phyloP scores from a whole-genome alignment of 2,329 filamentous ascomycete species.

The Fusarium nanum region DNA sequence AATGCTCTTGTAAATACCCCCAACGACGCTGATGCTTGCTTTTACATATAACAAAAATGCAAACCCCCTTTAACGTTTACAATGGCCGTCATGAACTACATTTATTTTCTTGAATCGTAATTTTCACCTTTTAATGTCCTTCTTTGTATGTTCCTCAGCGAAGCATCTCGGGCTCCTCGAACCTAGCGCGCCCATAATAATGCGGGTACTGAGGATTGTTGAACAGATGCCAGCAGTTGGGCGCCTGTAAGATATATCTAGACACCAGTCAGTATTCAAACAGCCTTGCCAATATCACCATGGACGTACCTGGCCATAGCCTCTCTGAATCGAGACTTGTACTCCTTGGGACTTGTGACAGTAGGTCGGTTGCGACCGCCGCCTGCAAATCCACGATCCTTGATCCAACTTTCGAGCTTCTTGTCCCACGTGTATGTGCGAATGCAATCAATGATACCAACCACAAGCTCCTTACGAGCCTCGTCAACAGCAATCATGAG shows the following conservation, averaged over 20 bases:
- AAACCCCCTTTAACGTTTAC: conserved; percentile 14
- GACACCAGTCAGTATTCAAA: conserved; percentile 17
- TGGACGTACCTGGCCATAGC: conserved; percentile 88
- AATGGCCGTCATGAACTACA: conserved; percentile 8
- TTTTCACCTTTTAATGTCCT: background rate
- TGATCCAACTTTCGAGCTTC: conserved; percentile 99
- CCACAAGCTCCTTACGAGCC: conserved; percentile 86
- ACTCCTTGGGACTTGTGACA: conserved; percentile 96
- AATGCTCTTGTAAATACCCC: conserved; percentile 23
- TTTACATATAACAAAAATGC: conserved; percentile 22
- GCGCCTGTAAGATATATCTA: conserved; percentile 78
- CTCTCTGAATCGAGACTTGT: conserved; percentile 94
- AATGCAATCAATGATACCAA: conserved; percentile 98
- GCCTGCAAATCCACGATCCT: conserved; percentile 87
- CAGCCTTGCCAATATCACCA: background rate
- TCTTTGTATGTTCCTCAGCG: conserved; percentile 22
- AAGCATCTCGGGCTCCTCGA: conserved; percentile 54
- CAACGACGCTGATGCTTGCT: conserved; percentile 29
- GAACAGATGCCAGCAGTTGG: conserved; percentile 82
- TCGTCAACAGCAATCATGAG: conserved; percentile 99
- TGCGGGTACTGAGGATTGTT: conserved; percentile 55
- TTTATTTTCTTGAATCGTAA: conserved; percentile 1
- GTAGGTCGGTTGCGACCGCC: conserved; percentile 87
- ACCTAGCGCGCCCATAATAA: conserved; percentile 53
- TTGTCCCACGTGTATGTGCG: conserved; percentile 99